Evolutionary conservation across 1,139 yeast species (phyloP).

Genomic region (Kurtzmaniella quercitrusa): DNA sequence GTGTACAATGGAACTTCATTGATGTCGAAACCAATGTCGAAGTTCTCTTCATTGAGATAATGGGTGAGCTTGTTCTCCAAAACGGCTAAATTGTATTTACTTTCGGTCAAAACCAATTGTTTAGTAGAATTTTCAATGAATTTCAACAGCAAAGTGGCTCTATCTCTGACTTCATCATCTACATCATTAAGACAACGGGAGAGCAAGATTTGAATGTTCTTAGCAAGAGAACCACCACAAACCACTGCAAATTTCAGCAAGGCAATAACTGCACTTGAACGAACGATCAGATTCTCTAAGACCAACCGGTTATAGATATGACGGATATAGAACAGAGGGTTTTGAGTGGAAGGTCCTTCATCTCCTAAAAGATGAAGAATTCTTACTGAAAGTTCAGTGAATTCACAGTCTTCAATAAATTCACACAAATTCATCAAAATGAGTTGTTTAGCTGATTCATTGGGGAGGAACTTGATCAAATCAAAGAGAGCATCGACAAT

Average conservation of each 20-base stretch:
- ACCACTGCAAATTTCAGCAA: constrained; percentile 85
- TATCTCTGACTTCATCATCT: constrained; percentile 97
- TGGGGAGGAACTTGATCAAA: constrained; percentile 80
- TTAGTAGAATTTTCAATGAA: constrained; percentile 53
- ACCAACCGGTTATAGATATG: constrained; percentile 96
- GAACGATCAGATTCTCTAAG: constrained; percentile 87
- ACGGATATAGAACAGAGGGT: constrained; percentile 89
- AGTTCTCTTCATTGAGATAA: constrained; percentile 64
- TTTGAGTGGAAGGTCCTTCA: constrained; percentile 85
- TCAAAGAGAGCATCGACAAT: constrained; percentile 90
- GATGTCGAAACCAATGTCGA: constrained; percentile 66
- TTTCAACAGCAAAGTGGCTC: constrained; percentile 83
- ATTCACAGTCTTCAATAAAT: constrained; percentile 97
- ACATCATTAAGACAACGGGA: constrained; percentile 81
- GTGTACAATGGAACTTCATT: constrained; percentile 58
- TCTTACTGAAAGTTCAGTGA: constrained; percentile 86
- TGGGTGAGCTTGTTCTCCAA: constrained; percentile 74
- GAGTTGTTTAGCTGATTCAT: constrained; percentile 54
- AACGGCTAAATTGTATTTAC: constrained; percentile 67
- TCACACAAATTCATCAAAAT: constrained; percentile 91
- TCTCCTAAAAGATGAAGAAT: constrained; percentile 87
- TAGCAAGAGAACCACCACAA: constrained; percentile 62
- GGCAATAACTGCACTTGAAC: constrained; percentile 94
- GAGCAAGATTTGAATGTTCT: constrained; percentile 71
- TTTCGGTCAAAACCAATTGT: constrained; percentile 60